Evolutionary conservation across 768 basidiomycete species (phyloP).

Genomic region (Russula lepida): DNA sequence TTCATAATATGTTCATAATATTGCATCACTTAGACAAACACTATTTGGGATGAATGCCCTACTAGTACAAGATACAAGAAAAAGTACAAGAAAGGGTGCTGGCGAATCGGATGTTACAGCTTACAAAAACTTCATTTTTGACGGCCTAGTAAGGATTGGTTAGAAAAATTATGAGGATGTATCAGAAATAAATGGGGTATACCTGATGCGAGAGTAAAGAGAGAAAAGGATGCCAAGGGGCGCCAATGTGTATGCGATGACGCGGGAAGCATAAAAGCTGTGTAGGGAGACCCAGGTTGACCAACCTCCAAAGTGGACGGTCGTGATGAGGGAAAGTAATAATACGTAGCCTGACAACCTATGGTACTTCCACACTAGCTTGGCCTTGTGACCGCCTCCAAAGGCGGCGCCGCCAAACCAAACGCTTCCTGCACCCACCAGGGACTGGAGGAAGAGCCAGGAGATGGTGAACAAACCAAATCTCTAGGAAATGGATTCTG

Average conservation of each 20-base stretch:
- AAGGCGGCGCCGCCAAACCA: slow-evolving; percentile 66
- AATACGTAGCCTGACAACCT: slow-evolving; percentile 69
- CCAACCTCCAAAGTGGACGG: slow-evolving; percentile 61
- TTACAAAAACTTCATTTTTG: slow-evolving; percentile 15
- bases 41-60: background rate
- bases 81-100: background rate
- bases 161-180: background rate
- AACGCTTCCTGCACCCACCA: slow-evolving; percentile 65
- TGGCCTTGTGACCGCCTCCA: slow-evolving; percentile 65
- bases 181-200: background rate
- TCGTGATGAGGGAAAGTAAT: slow-evolving; percentile 50
- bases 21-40: background rate
- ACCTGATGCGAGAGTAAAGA: slow-evolving; percentile 26
- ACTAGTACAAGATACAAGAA: too few relatives aligned
- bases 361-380: slow-evolving; percentile 78
- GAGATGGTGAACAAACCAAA: slow-evolving; percentile 54
- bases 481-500: slow-evolving; percentile 31
- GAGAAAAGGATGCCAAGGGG: slow-evolving; percentile 26
- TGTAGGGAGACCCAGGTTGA: slow-evolving; percentile 47
- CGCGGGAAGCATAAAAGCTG: slow-evolving; percentile 27
- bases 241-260: slow-evolving; percentile 24
- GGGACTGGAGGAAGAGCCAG: slow-evolving; percentile 55
- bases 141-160: slow-evolving; percentile 5
- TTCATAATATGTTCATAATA: background rate
- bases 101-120: background rate